Evolutionary conservation across 768 basidiomycete genomes (phyloP), one percentile per base, ranked within the genome.

Genomic region (Xanthoconium purpureum): DNA sequence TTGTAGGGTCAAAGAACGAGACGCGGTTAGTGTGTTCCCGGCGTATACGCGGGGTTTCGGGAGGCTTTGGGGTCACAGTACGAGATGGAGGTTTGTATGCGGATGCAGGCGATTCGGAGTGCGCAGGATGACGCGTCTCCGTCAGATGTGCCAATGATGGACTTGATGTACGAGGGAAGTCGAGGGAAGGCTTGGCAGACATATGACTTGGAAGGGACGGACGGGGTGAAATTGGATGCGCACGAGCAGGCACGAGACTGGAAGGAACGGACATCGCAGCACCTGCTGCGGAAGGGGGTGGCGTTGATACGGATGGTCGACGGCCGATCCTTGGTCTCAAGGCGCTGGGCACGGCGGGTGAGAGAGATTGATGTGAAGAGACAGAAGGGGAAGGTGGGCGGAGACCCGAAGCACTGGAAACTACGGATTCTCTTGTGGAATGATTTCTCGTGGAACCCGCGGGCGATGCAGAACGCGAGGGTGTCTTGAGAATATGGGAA

Each of bases 1-100:
- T 90, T 13, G 81, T 74, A 32, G 87, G 87, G 67, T 93, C 90
- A 63, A 88, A 93, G 67, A 88, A 91, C 0, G 91, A 92, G 20
- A 94, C 80, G 28, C 89, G 82, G 28, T 85, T 82, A 59, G 85
- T 88, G 78, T 84, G 54, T 84, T 73, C 71, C 35, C 88, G 59
- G 17, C 87, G 82, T 18, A 69, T 56, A 50, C 72, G 71, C 20
- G 71, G 42, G 20, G 33, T 61, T 28, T 69, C 74, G 30, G 78
- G 74, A 36, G 68, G 47, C 24, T 68, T 61, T 36, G 73, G 61
- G 18, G 71, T 73, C 48, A 66, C 62, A 18, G 60, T 54, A 14
- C 70, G 73, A 28, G 66, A 60, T 6, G 67, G 59, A 11, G 65
- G 63, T 52, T 71, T 72, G 28, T 70, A 63, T 24, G 49, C 18